These are phyloP conservation scores for Aspergillus hancockii DNA, from an alignment of 495 filamentous ascomycete species.

Conservation along the genomic window DNA sequence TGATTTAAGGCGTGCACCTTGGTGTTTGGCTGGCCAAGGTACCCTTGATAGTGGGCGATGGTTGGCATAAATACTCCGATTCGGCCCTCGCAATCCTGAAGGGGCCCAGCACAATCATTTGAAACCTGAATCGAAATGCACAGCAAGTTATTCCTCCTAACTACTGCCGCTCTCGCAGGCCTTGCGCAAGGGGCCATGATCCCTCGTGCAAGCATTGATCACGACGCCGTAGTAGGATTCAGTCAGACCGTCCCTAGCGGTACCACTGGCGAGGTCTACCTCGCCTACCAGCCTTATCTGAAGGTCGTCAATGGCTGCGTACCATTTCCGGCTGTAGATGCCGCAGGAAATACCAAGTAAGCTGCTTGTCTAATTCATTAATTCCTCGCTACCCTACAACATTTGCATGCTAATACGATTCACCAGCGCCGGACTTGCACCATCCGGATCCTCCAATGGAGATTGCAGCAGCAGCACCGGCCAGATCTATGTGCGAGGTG, in stretches of 20 bases:
- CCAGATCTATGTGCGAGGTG: constrained; percentile 52
- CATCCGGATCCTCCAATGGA: constrained; percentile 36
- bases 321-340: constrained; percentile 55
- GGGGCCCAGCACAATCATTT: too few relatives aligned
- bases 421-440: constrained; percentile 40
- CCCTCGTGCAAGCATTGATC: constrained; percentile 39
- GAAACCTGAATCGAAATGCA: neutral
- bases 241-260: constrained; percentile 45
- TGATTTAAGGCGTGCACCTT: too few relatives aligned
- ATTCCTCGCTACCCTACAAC: neutral
- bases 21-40: too few relatives aligned
- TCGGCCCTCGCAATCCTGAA: too few relatives aligned
- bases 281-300: constrained; percentile 52
- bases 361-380: constrained; percentile 9
- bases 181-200: neutral
- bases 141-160: neutral
- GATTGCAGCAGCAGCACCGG: constrained; percentile 48
- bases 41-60: too few relatives aligned
- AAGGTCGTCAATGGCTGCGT: constrained; percentile 56
- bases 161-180: neutral
- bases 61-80: too few relatives aligned
- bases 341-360: constrained; percentile 49
- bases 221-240: constrained; percentile 48
- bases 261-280: constrained; percentile 41
- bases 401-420: constrained; percentile 1